Evolutionary conservation across 2,329 filamentous ascomycete genomes (phyloP).

Genomic region (Fusarium decemcellulare): DNA sequence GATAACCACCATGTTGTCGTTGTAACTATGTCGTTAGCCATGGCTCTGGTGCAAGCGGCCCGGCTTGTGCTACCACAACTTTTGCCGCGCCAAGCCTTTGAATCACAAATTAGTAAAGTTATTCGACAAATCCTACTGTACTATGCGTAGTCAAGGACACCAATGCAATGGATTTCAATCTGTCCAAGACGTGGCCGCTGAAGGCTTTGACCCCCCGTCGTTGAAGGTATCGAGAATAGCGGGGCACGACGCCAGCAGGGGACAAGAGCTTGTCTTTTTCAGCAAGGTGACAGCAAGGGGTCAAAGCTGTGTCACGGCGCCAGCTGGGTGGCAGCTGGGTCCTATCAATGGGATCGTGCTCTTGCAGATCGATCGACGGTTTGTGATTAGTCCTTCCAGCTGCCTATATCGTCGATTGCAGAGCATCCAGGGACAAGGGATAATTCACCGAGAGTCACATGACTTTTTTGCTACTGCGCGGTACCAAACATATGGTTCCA

Average conservation of each 20-base stretch:
- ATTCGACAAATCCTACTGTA: too few relatives aligned
- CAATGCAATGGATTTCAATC: too few relatives aligned
- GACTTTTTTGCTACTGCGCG: background rate
- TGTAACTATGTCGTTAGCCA: too few relatives aligned
- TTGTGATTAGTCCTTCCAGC: background rate
- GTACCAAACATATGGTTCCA: too few relatives aligned
- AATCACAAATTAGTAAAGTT: too few relatives aligned
- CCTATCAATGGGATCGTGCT: conserved; percentile 21
- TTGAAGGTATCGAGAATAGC: conserved; percentile 10
- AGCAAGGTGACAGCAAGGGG: conserved; percentile 18
- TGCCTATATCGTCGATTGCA: conserved; percentile 2
- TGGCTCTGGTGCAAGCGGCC: too few relatives aligned
- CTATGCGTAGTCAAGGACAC: too few relatives aligned
- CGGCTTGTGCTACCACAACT: too few relatives aligned
- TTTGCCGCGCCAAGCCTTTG: too few relatives aligned
- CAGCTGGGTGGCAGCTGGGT: background rate
- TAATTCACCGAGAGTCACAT: background rate
- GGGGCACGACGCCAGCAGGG: conserved; percentile 8
- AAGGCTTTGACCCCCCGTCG: conserved; percentile 11
- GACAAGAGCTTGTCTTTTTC: conserved; percentile 21
- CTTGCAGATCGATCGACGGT: conserved; percentile 27
- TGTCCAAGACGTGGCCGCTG: conserved; percentile 2
- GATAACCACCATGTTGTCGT: too few relatives aligned
- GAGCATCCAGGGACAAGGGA: background rate
- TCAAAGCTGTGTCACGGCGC: conserved; percentile 4